Evolutionary conservation across 495 filamentous ascomycete species (phyloP), one percentile per base, ranked within the genome.

Genomic region (Trichoderma erinaceum): DNA sequence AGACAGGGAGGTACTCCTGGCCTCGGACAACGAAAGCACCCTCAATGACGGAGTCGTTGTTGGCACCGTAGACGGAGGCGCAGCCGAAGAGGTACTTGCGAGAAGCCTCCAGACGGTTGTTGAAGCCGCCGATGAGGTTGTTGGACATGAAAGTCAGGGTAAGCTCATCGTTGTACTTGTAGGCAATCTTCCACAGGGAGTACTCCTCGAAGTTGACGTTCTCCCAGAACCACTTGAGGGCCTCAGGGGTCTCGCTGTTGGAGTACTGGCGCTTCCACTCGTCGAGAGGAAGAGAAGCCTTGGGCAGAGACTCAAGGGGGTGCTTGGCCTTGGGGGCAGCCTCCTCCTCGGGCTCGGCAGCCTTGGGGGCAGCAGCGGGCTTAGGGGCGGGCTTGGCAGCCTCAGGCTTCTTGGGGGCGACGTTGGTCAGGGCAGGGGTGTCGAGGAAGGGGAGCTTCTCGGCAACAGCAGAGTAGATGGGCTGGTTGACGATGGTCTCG

Each of bases 251-350:
- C 63, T 98, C 94, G 71, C 90, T 84, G 87, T 99, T 99, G 74
- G 96, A 98, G 89, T 97, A 99, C 79, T 90, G 88, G 74, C 93
- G 92, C 89, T 99, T 99, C 91, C 89, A 96, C 76, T 99, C 95
- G 75, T 99, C 95, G 67, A 98, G 86, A 70, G 87, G 82, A 74
- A 98, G 82, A 64, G 87, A 88, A 58, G 96, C 85, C 78, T 87
- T 89, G 69, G 88, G 88, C 46, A 98, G 89, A 72, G 87, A 84
- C 80, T 97, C 95, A 70, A 96, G 85, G 69, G 95, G 95, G 84
- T 99, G 95, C 88, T 99, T 98, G 72, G 92, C 81, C 86, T 97
- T 97, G 71, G 92, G 91, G 41, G 85, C 88, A 35, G 86, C 88
- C 68, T 91, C 90, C 70, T 90, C 89, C 10, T 86, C 88, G 44